Conservation (phyloP, 495 filamentous ascomycete species). For the Penicillium chermesinum region DNA sequence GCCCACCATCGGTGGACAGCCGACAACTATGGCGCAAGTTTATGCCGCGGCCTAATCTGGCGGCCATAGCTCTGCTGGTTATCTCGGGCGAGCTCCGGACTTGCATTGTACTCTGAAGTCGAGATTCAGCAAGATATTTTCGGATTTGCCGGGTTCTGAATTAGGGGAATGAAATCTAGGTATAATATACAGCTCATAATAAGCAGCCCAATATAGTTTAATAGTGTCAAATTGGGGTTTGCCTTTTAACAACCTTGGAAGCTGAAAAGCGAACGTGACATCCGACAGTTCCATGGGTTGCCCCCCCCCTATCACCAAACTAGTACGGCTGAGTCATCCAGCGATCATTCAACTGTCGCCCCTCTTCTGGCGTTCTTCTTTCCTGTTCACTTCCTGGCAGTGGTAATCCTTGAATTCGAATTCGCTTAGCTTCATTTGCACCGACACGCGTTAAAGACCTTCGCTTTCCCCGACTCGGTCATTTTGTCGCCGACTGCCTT, state of each 20-base stretch:
- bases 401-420: background rate
- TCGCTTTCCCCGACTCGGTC: background rate
- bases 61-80: background rate
- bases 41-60: background rate
- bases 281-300: background rate
- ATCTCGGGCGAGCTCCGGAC: background rate
- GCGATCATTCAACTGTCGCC: background rate
- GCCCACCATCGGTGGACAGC: background rate
- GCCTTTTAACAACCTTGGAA: background rate
- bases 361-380: background rate
- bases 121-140: background rate
- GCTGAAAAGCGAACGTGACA: background rate
- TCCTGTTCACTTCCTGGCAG: background rate
- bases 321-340: background rate
- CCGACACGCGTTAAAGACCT: background rate
- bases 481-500: constrained; percentile 7
- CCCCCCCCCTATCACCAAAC: too few relatives aligned
- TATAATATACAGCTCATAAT: too few relatives aligned
- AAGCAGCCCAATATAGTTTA: too few relatives aligned
- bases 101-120: background rate
- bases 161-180: background rate
- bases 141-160: background rate
- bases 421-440: background rate
- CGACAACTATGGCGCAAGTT: background rate
- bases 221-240: background rate